Evolutionary conservation across 176 grass and related monocot genomes (phyloP).

Genomic region (Cocos nucifera): DNA sequence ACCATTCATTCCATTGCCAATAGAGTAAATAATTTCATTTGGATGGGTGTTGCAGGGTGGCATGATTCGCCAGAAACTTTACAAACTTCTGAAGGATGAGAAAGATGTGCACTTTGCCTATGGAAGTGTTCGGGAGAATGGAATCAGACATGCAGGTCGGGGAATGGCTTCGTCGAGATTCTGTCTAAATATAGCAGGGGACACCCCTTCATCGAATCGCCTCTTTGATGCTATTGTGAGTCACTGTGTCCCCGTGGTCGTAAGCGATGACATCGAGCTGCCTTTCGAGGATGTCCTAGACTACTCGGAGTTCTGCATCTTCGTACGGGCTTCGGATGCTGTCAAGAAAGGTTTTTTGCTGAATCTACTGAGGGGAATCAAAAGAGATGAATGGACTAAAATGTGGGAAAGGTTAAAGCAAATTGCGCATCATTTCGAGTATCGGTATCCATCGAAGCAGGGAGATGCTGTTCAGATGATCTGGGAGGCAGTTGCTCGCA

Average conservation of each 20-base stretch:
- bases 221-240: slow-evolving; percentile 78
- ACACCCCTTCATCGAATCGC: slow-evolving; percentile 81
- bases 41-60: slow-evolving; percentile 41
- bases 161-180: slow-evolving; percentile 78
- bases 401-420: slow-evolving; percentile 56
- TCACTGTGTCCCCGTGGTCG: slow-evolving; percentile 67
- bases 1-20: no score
- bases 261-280: slow-evolving; percentile 82
- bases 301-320: slow-evolving; percentile 77
- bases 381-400: slow-evolving; percentile 34
- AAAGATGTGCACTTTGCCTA: slow-evolving; percentile 70
- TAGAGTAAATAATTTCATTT: not conserved
- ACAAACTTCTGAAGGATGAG: slow-evolving; percentile 58
- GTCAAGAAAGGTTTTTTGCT: slow-evolving; percentile 37
- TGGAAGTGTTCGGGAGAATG: slow-evolving; percentile 61
- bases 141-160: slow-evolving; percentile 42
- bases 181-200: slow-evolving; percentile 72
- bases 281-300: slow-evolving; percentile 84
- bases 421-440: slow-evolving; percentile 68
- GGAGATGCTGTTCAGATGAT: slow-evolving; percentile 81
- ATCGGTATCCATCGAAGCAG: slow-evolving; percentile 39
- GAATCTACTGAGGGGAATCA: slow-evolving; percentile 27
- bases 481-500: slow-evolving; percentile 54
- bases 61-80: slow-evolving; percentile 56
- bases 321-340: slow-evolving; percentile 52